Evolutionary conservation across 805 yeast genomes (phyloP), one percentile per base, ranked within the genome.

Genomic region (Saturnispora diversa): DNA sequence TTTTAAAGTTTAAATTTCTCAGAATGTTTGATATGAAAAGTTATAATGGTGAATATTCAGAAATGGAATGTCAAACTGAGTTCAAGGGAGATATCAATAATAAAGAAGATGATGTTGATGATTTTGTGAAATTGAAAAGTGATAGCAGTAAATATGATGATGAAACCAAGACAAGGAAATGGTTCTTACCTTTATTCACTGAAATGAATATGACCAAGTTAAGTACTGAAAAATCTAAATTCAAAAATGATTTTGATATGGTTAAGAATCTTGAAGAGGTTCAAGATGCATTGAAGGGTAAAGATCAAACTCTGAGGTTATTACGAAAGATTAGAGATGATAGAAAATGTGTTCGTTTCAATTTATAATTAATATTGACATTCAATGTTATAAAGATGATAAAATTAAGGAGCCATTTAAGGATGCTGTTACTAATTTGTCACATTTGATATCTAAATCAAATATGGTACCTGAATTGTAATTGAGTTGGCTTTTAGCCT

Each of bases 391-490:
- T 25, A 52, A 41, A 27, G 51, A 66, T 47, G 80, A 60, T 5
- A 78, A 56, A 6, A 80, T 67, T 5, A 80, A 50, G 3, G 70
- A 62, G 1, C 81, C 77, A 53, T 79, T 87, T 5, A 64, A 60
- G 4, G 83, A 74, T 4, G 75, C 58, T 13, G 79, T 66, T 2
- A 70, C 55, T 8, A 78, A 27, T 11, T 69, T 59, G 0, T 60
- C 61, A 3, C 51, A 51, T 11, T 55, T 54, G 6, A 66, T 70
- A 49, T 72, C 77, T 6, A 80, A 71, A 54, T 76, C 86, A 20
- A 77, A 56, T 0, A 77, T 82, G 1, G 77, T 58, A 0, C 86
- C 82, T 5, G 52, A 47, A 51, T 84, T 88, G 2, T 87, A 88
- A 3, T 65, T 62, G 8, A 69, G 55, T 49, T 78, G 76, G 35